Evolutionary conservation across 1,139 yeast species (phyloP).

Genomic region (Sugiyamaella sp.): DNA sequence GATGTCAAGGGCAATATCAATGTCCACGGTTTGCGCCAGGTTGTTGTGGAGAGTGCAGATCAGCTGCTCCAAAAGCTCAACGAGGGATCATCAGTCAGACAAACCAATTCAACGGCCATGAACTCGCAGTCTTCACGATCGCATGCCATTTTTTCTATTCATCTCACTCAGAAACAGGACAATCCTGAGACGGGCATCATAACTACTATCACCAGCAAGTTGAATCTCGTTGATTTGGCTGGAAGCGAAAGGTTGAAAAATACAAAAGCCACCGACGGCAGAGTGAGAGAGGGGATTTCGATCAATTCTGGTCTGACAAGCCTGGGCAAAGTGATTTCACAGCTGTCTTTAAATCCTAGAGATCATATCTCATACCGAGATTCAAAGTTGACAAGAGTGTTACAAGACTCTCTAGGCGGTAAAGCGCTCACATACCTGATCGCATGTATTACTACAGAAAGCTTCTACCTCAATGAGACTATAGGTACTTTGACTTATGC

Average conservation of each 20-base stretch:
- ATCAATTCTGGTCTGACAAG: slow-evolving; percentile 81
- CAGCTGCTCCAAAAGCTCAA: slow-evolving; percentile 30
- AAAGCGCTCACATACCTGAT: slow-evolving; percentile 75
- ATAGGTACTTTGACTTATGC: slow-evolving; percentile 82
- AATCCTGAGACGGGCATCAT: slow-evolving; percentile 31
- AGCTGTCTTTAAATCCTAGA: slow-evolving; percentile 52
- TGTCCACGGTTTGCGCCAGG: slow-evolving; percentile 33
- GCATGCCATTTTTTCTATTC: slow-evolving; percentile 37
- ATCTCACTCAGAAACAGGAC: slow-evolving; percentile 31
- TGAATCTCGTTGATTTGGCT: slow-evolving; percentile 83
- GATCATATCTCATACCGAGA: slow-evolving; percentile 80
- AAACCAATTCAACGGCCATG: slow-evolving; percentile 36
- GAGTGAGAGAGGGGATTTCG: slow-evolving; percentile 63
- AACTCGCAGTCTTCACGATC: slow-evolving; percentile 38
- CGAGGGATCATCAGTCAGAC: slow-evolving; percentile 34
- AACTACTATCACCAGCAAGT: slow-evolving; percentile 44
- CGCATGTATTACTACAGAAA: slow-evolving; percentile 72
- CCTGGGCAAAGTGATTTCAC: slow-evolving; percentile 79
- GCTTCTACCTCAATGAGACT: slow-evolving; percentile 63
- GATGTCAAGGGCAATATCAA: slow-evolving; percentile 33
- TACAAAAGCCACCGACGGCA: slow-evolving; percentile 66
- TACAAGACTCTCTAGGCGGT: slow-evolving; percentile 84
- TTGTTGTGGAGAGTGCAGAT: slow-evolving; percentile 28
- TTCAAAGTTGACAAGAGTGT: slow-evolving; percentile 72
- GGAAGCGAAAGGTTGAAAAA: slow-evolving; percentile 80